Evolutionary conservation across 2,329 filamentous ascomycete species (phyloP), one percentile per base, ranked within the genome.

Genomic region (Alternaria arborescens): DNA sequence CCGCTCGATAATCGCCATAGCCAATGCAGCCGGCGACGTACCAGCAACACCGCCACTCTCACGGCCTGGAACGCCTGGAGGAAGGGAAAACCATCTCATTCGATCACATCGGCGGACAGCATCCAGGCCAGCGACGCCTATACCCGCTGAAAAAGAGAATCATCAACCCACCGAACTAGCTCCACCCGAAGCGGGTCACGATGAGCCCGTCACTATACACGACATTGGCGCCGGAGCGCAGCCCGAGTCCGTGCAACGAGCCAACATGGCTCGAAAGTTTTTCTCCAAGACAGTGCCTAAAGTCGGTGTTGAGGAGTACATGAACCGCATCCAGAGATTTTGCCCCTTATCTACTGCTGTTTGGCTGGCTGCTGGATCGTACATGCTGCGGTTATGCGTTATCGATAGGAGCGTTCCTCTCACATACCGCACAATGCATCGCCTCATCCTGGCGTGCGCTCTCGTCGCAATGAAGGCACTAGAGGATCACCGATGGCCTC

Each of bases 311-410:
- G 87, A 90, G 72, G 91, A 95, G 65, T 99, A 98, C 75, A 86
- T 98, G 24, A 84, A 89, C 71, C 91, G 94, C 16, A 87, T 98
- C 60, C 94, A 98, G 80, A 88, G 88, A 59, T 97, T 91, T 81
- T 98, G 94, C 73, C 94, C 95, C 4, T 93, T 97, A 87, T 96
- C 92, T 64, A 93, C 94, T 0, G 94, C 90, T 24, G 94, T 98
- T 10, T 97, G 97, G 80, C 88, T 99, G 26, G 93, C 94, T 1
- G 90, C 94, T 5, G 93, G 91, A 47, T 84, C 91, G 8, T 98
- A 97, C 80, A 94, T 97, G 67, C 89, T 94, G 74, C 88, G 90
- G 24, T 84, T 98, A 42, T 88, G 94, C 12, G 85, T 90, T 44
- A 92, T 84, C 53, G 78, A 96, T 74, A 87, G 87, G 67, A 87